Conservation (phyloP, 1,284 basidiomycete genomes). For the Papiliotrema laurentii region DNA sequence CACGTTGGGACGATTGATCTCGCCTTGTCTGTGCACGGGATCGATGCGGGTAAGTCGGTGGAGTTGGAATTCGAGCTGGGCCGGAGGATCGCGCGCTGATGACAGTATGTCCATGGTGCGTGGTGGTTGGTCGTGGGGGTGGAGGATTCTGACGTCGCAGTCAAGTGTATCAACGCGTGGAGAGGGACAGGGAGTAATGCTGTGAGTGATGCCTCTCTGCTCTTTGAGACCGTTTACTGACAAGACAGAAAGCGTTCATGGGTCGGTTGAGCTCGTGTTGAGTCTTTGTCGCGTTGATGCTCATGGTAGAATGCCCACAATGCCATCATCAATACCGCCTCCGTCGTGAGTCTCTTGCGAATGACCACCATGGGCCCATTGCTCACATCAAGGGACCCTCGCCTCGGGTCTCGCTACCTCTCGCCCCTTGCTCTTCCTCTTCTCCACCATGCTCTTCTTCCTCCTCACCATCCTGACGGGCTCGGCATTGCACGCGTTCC, state of each 20-base stretch:
- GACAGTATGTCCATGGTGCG: constrained; percentile 39
- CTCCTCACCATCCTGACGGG: constrained; percentile 31
- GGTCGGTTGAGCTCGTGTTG: too few relatives aligned
- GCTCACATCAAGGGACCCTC: constrained; percentile 25
- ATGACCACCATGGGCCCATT: background rate
- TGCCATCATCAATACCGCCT: constrained; percentile 43
- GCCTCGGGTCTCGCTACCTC: constrained; percentile 44
- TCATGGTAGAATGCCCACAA: constrained; percentile 47
- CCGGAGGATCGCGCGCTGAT: too few relatives aligned
- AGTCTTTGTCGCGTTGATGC: too few relatives aligned
- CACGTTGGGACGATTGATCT: constrained; percentile 40
- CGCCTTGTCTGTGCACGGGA: constrained; percentile 45
- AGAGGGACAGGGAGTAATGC: constrained; percentile 41
- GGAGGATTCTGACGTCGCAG: constrained; percentile 13
- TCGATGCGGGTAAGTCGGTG: constrained; percentile 41
- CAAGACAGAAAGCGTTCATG: constrained; percentile 36
- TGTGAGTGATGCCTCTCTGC: constrained; percentile 19
- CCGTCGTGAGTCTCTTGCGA: constrained; percentile 19
- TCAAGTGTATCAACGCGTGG: constrained; percentile 46
- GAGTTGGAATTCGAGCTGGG: too few relatives aligned
- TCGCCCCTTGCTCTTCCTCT: constrained; percentile 30
- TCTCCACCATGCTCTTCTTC: constrained; percentile 35
- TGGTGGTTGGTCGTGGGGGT: too few relatives aligned
- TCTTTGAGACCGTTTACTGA: constrained; percentile 1
- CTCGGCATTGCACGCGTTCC: constrained; percentile 21